phyloP scores from a whole-genome alignment of 164 flowering plant genomes.

The Euptelea pleiosperma region DNA sequence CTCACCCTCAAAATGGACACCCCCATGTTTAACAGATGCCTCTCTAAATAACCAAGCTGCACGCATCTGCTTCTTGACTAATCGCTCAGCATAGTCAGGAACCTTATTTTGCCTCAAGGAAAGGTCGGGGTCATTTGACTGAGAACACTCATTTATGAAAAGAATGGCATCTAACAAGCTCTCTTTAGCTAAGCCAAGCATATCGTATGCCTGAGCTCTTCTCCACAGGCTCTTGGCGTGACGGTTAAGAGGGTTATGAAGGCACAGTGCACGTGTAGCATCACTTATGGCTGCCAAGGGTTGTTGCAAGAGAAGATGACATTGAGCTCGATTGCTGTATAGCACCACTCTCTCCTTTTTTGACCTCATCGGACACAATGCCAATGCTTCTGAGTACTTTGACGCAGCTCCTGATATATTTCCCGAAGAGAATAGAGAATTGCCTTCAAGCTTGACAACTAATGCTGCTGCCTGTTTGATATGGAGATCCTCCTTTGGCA shows the following conservation, averaged over 20 bases:
- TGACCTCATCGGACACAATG: slow-evolving; percentile 83
- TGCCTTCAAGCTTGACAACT: slow-evolving; percentile 98
- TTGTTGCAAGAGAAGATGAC: slow-evolving; percentile 86
- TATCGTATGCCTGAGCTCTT: slow-evolving; percentile 97
- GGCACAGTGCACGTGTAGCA: slow-evolving; percentile 91
- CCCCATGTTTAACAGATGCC: slow-evolving; percentile 88
- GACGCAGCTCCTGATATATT: slow-evolving; percentile 91
- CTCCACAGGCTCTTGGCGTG: slow-evolving; percentile 99
- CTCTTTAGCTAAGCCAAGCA: slow-evolving; percentile 95
- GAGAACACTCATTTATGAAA: slow-evolving; percentile 92
- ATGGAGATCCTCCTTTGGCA: slow-evolving; percentile 98
- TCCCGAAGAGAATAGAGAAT: slow-evolving; percentile 93
- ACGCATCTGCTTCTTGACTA: slow-evolving; percentile 98
- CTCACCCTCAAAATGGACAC: slow-evolving; percentile 66
- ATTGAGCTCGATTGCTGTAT: slow-evolving; percentile 94
- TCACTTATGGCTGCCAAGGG: slow-evolving; percentile 93
- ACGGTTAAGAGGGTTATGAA: slow-evolving; percentile 87
- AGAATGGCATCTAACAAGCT: slow-evolving; percentile 95
- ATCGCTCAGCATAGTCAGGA: slow-evolving; percentile 95
- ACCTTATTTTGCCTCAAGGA: slow-evolving; percentile 86
- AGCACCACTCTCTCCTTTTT: slow-evolving; percentile 89
- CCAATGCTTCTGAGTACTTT: slow-evolving; percentile 89
- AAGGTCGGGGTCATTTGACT: slow-evolving; percentile 85
- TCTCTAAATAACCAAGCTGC: slow-evolving; percentile 98
- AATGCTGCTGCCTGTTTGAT: slow-evolving; percentile 95